Conservation (phyloP, 2,329 filamentous ascomycete genomes). For the Leptographium procerum region DNA sequence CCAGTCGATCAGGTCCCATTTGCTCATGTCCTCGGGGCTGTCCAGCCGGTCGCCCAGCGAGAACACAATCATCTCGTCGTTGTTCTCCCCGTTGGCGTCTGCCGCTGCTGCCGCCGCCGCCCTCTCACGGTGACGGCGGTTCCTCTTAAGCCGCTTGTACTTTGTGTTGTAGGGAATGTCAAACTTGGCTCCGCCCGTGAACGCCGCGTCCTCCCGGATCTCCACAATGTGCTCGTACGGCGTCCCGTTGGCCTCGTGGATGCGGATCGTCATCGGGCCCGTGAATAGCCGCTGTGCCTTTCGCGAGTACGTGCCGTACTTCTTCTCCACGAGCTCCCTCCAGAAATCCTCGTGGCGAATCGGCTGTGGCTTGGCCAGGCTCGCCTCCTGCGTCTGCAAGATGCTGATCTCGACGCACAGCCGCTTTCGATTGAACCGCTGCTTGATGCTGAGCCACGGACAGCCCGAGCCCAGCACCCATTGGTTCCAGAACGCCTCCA, state of each 20-base stretch:
- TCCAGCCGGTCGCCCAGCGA: conserved; percentile 85
- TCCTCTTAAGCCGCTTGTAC: conserved; percentile 92
- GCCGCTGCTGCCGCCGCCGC: conserved; percentile 47
- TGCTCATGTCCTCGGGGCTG: conserved; percentile 63
- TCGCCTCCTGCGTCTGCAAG: conserved; percentile 56
- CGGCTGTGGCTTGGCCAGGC: conserved; percentile 37
- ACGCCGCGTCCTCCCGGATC: conserved; percentile 71
- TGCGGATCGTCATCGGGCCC: conserved; percentile 93
- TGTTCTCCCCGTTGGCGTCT: conserved; percentile 43
- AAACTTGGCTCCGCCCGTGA: conserved; percentile 51
- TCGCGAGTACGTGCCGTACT: conserved; percentile 55
- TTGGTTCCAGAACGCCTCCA: conserved; percentile 87
- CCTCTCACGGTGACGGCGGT: conserved; percentile 69
- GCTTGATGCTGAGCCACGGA: conserved; percentile 73
- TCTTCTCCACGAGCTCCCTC: conserved; percentile 71
- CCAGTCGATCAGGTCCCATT: conserved; percentile 86
- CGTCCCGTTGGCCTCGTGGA: conserved; percentile 95
- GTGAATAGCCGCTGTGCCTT: conserved; percentile 56
- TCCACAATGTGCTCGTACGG: conserved; percentile 97
- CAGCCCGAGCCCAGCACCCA: conserved; percentile 87
- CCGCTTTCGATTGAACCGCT: conserved; percentile 96
- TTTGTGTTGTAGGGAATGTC: conserved; percentile 99
- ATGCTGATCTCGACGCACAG: conserved; percentile 88
- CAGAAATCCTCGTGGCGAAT: conserved; percentile 69
- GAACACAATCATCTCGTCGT: conserved; percentile 66